Evolutionary conservation across 306 rosid genomes (phyloP).

Genomic region (Neltuma alba): DNA sequence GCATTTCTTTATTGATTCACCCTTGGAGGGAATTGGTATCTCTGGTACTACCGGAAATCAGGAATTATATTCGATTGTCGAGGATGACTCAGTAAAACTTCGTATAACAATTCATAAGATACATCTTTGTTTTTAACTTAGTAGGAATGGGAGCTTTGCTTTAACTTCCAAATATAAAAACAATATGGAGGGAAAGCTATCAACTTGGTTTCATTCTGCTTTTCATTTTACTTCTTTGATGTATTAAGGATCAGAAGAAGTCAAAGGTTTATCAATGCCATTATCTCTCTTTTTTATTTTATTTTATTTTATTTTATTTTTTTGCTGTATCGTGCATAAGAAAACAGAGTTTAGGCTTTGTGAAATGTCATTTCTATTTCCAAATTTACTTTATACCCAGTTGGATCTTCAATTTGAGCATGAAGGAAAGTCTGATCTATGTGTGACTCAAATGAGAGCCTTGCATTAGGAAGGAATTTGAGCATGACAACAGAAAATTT

Average conservation of each 20-base stretch:
- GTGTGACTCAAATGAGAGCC: not conserved
- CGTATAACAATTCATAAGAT: not conserved
- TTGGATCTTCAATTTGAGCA: not conserved
- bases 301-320: no score
- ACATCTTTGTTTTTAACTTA: not conserved
- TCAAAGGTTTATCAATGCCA: not conserved
- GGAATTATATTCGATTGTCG: not conserved
- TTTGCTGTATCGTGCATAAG: not conserved
- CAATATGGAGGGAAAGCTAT: not conserved
- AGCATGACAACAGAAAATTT: not conserved
- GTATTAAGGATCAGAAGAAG: not conserved
- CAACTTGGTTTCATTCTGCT: not conserved
- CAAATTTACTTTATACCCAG: not conserved
- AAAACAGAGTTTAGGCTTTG: not conserved
- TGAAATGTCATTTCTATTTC: no score
- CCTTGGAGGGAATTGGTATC: not conserved
- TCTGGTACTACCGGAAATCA: not conserved
- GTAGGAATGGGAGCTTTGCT: not conserved
- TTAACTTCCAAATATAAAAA: not conserved
- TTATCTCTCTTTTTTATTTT: no score
- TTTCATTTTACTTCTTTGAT: not conserved
- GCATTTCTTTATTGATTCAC: not conserved
- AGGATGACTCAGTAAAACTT: not conserved
- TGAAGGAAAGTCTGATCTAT: not conserved
- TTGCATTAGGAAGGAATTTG: not conserved